phyloP scores from a whole-genome alignment of 2,329 filamentous ascomycete genomes.

The Fusarium caatingaense region DNA sequence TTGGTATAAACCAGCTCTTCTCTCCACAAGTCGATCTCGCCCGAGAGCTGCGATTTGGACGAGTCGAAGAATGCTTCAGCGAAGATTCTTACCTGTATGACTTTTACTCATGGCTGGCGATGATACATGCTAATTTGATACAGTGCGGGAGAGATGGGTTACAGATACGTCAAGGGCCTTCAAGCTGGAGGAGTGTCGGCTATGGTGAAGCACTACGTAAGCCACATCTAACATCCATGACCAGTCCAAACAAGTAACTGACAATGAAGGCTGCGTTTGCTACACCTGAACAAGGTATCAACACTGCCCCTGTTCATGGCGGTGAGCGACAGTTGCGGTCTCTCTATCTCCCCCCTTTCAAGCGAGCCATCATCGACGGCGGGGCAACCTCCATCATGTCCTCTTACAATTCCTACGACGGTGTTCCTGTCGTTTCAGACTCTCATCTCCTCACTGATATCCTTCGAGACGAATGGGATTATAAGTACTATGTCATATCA shows the following conservation, averaged over 20 bases:
- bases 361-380: constrained; percentile 76
- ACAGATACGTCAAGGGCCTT: constrained; percentile 67
- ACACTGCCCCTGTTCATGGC: constrained; percentile 69
- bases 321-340: constrained; percentile 66
- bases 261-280: constrained; percentile 66
- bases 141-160: constrained; percentile 72
- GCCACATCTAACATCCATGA: constrained; percentile 8
- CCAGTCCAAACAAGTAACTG: not conserved
- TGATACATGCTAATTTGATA: constrained; percentile 14
- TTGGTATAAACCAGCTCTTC: constrained; percentile 80
- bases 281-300: constrained; percentile 77
- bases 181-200: constrained; percentile 74
- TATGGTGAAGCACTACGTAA: constrained; percentile 79
- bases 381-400: constrained; percentile 78
- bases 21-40: constrained; percentile 77
- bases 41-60: constrained; percentile 75
- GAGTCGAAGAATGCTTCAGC: constrained; percentile 79
- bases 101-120: not conserved
- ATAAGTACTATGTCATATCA: constrained; percentile 71
- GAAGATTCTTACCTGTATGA: constrained; percentile 73
- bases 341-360: constrained; percentile 70
- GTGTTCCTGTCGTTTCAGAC: constrained; percentile 74
- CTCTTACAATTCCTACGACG: constrained; percentile 80
- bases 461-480: constrained; percentile 77
- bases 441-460: constrained; percentile 75